Evolutionary conservation across 768 basidiomycete species (phyloP), one percentile per base, ranked within the genome.

Genomic region (Rhodotorula taiwanensis): DNA sequence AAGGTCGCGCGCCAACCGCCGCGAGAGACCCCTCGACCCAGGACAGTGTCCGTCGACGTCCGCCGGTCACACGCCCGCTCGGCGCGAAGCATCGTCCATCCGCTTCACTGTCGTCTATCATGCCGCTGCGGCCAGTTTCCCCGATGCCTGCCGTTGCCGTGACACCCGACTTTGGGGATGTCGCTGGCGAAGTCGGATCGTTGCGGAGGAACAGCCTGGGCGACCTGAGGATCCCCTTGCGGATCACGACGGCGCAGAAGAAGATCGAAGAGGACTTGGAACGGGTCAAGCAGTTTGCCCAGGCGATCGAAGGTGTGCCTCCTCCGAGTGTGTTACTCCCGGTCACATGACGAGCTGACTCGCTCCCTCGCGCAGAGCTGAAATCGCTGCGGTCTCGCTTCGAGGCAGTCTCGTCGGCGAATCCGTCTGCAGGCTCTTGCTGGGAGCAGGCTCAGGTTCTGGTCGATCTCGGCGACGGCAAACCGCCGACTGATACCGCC

Each of bases 211-310:
- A 73, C 62, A 73, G 72, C 45, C 43, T 74, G 48, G 72, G 74
- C 49, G 74, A 75, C 42, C 31, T 75, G 57, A 50, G 69, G 39
- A 75, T 75, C 31, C 74, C 74, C 28, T 44, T 58, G 25, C 42
- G 70, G 20, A 72, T 75, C 48, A 71, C 69, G 42, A 65, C 55
- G n/a, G 70, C 73, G 16, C 74, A 75, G 64, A 67, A 62, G 33
- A 72, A 70, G 63, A 70, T 75, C 36, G 64, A 73, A 48, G 71
- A 73, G 58, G 73, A 72, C 43, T 48, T 75, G 8, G 66, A 70
- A 31, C 44, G 71, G 23, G 73, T 75, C 42, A 71, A 70, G 54
- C 67, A 74, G 64, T 75, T 75, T 51, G 72, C 72, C 7, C 39
- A 65, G 49, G 71, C 69, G 9, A 57, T 74, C 27, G 72, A 74